A percentile compares a stretch with the other conserved stretches of the same genome.
phyloP scores from a whole-genome alignment of 2,329 filamentous ascomycete species.

The Aspergillus aculeatinus region DNA sequence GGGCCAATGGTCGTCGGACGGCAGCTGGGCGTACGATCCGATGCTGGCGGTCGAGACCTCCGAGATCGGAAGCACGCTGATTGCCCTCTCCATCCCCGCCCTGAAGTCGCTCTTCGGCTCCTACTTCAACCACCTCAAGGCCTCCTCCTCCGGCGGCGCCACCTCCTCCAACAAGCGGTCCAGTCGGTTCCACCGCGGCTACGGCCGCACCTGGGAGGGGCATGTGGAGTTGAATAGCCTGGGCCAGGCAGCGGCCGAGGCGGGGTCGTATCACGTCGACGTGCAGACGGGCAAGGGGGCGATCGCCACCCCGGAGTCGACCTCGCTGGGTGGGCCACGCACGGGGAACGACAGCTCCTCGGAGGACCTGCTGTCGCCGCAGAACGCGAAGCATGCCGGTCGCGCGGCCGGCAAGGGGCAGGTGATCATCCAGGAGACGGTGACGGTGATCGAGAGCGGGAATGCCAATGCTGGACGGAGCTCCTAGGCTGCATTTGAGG shows the following conservation, averaged over 20 bases:
- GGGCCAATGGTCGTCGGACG: constrained; percentile 48
- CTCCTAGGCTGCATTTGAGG: too few relatives aligned
- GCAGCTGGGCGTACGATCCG: constrained; percentile 54
- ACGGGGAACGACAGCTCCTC: not conserved
- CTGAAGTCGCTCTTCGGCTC: constrained; percentile 49
- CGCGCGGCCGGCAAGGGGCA: not conserved
- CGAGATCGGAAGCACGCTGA: constrained; percentile 52
- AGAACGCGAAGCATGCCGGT: not conserved
- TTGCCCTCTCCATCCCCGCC: constrained; percentile 53
- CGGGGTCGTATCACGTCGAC: not conserved
- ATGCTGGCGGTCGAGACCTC: constrained; percentile 52
- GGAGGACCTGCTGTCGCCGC: not conserved
- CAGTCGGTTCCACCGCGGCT: not conserved
- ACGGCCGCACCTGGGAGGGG: not conserved
- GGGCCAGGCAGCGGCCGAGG: not conserved
- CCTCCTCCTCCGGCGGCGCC: not conserved
- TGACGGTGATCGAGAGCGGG: too few relatives aligned
- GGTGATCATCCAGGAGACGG: too few relatives aligned
- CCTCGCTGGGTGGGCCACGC: not conserved
- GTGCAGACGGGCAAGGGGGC: not conserved
- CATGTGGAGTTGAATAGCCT: not conserved
- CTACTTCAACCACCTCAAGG: not conserved
- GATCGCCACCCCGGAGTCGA: not conserved
- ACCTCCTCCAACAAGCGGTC: not conserved
- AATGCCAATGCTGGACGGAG: too few relatives aligned